phyloP scores from a whole-genome alignment of 179 eudicot species.

The Actinidia polygama region DNA sequence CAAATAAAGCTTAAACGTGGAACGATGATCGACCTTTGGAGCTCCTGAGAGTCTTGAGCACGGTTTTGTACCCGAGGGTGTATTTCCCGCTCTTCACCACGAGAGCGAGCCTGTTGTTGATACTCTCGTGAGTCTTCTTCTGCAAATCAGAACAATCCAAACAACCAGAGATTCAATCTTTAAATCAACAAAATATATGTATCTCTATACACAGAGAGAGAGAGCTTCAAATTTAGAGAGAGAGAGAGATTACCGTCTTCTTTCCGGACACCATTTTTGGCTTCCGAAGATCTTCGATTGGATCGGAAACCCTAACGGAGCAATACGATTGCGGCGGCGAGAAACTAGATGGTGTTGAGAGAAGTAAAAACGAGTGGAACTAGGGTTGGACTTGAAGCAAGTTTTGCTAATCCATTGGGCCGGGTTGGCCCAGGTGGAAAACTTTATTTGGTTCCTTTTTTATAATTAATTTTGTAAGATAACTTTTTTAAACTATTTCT shows the following conservation, averaged over 20 bases:
- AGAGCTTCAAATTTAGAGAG: no score
- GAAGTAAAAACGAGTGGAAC: not conserved
- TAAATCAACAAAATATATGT: not conserved
- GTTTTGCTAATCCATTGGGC: no score
- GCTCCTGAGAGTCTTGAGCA: conserved; percentile 69
- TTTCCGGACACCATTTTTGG: conserved; percentile 20
- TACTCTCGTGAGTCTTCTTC: conserved; percentile 97
- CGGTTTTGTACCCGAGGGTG: conserved; percentile 86
- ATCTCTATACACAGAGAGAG: not conserved
- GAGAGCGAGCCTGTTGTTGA: conserved; percentile 84
- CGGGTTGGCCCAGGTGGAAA: no score
- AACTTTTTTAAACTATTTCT: no score
- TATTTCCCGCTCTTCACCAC: conserved; percentile 90
- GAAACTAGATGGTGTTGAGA: not conserved
- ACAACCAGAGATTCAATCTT: not conserved
- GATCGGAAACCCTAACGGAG: not conserved
- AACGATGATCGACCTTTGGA: conserved; percentile 53
- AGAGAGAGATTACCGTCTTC: conserved; percentile 8
- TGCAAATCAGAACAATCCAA: conserved; percentile 23
- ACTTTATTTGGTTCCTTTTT: no score
- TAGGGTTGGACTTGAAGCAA: not conserved
- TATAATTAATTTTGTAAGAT: no score
- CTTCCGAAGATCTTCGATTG: not conserved
- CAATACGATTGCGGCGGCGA: not conserved
- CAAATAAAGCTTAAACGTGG: not conserved